Conservation (phyloP, 176 grass and related monocot species). For the Avena eriantha region DNA sequence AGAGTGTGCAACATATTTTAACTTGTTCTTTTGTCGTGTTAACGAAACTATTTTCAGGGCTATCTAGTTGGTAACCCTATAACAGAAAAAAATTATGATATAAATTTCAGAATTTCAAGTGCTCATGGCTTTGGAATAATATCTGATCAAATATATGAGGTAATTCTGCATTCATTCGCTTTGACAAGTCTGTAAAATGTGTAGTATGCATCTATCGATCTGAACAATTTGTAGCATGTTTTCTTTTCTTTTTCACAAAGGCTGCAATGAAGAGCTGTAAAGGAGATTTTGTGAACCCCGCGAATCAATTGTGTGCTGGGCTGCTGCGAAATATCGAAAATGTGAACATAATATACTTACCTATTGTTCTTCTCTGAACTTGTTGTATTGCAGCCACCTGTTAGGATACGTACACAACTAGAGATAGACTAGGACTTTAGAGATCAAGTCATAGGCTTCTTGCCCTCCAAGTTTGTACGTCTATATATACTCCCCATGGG, state of each 20-base stretch:
- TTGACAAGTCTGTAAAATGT: not conserved
- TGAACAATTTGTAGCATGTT: not conserved
- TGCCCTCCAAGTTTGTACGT: too few relatives aligned
- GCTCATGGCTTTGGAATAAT: constrained; percentile 67
- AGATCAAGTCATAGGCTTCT: too few relatives aligned
- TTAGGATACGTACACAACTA: too few relatives aligned
- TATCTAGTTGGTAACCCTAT: constrained; percentile 59
- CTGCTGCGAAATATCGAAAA: constrained; percentile 1
- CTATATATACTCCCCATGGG: too few relatives aligned
- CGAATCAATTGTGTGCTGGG: constrained; percentile 30
- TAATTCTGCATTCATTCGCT: not conserved
- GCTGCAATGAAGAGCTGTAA: constrained; percentile 36
- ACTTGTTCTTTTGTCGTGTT: not conserved
- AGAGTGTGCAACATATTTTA: not conserved
- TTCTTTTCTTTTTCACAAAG: not conserved
- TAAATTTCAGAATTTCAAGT: constrained; percentile 24
- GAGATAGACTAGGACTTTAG: too few relatives aligned
- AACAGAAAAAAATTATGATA: constrained; percentile 37
- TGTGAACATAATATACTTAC: constrained; percentile 14
- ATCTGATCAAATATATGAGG: constrained; percentile 65
- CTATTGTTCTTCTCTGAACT: not conserved
- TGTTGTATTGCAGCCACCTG: not conserved
- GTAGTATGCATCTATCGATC: not conserved
- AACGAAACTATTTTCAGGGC: constrained; percentile 43
- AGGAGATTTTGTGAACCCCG: constrained; percentile 42